Base-by-base conservation (phyloP, 2,329 filamentous ascomycete genomes). In the Penicillium sp. region DNA sequence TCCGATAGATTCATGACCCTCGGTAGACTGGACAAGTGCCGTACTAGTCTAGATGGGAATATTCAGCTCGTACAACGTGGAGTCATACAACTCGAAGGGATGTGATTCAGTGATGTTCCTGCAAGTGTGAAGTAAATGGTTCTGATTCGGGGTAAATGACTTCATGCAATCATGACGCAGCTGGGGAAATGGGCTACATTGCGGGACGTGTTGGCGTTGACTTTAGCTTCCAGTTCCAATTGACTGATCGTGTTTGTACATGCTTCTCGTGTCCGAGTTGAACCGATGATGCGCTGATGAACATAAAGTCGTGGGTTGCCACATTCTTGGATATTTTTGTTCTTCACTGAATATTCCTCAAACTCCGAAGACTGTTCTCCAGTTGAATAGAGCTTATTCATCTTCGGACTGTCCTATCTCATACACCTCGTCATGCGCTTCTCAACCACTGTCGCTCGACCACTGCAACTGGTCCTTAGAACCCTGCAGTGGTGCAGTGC, bases 111-210 rank as follows among this genome's bases (percentile, higher is more conserved):
- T 18, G 2, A 37, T 9, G 25, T 48, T 15, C 45, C 20, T 15
- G 26, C 44, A 47, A 37, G n/a, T 33, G 15, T n/a, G 22, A 33
- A 46, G 4, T 6, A n/a, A 40, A 49, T 29, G 22, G 31, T 37
- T 41, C 42, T 48, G 37, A 57, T 31, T 58, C 40, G 40, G 20
- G 33, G n/a, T n/a, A 52, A 26, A 37, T 60, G 57, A 62, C 63
- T 67, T 63, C 60, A 65, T 66, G 52, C 54, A 53, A 68, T 64
- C 59, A 68, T 71, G 66, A 70, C 65, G 64, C 67, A 66, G 66
- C 62, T 68, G 64, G 67, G 57, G 66, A 62, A 62, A 47, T 15
- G 26, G 37, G 20, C 48, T 33, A 44, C 15, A 27, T 27, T n/a
- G 14, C n/a, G 2, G 22, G 8, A n/a, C 15, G 5, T n/a, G 7